Base-by-base conservation (phyloP, 2,329 filamentous ascomycete genomes). In the Alternaria gansuensis region DNA sequence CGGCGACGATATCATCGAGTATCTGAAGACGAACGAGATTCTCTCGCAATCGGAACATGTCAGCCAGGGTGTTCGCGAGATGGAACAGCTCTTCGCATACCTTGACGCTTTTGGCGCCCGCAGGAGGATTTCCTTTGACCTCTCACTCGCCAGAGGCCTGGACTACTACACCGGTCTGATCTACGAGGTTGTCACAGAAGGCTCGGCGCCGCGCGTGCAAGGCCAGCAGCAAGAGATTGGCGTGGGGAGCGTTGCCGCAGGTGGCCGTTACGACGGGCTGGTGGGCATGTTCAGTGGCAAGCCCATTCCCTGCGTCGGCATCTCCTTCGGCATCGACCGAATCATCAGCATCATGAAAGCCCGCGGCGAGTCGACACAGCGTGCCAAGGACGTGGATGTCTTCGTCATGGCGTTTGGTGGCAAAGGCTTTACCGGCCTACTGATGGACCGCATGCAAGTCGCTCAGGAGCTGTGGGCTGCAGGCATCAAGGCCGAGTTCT, bases 391-490 rank as follows among this genome's bases (percentile, higher is more conserved):
- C 69, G 89, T 93, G 3, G 93, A 98, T 73, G 93, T 93, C 44
- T 97, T 88, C 78, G 90, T 98, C 72, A 98, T 98, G 93, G 93
- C 93, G 0, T 93, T 97, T 73, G 93, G 92, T 71, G 90, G 91
- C 52, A 94, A 93, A 79, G 90, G 88, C 21, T 94, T 93, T 77
- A 89, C 85, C 14, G 92, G 92, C 44, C 82, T 96, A 64, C 80
- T 97, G 54, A 87, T 88, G 66, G 90, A 97, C 82, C 90, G 94
- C 65, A 93, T 97, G 87, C 82, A 87, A 26, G 85, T 98, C 36
- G 89, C 89, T 59, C 85, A 87, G 65, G 83, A 83, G 65, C 82
- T 98, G 49, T 96, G 94, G 92, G 88, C 92, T 67, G 92, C 90
- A 7, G 93, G 92, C 21, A 89, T 98, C 80, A 96, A 93, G 85